Percentiles rank a stretch among this genome's conserved stretches.
These are phyloP conservation scores for Cryptosporidium sp. DNA, from an alignment of 169 alveolate genomes.

Conservation along the genomic window DNA sequence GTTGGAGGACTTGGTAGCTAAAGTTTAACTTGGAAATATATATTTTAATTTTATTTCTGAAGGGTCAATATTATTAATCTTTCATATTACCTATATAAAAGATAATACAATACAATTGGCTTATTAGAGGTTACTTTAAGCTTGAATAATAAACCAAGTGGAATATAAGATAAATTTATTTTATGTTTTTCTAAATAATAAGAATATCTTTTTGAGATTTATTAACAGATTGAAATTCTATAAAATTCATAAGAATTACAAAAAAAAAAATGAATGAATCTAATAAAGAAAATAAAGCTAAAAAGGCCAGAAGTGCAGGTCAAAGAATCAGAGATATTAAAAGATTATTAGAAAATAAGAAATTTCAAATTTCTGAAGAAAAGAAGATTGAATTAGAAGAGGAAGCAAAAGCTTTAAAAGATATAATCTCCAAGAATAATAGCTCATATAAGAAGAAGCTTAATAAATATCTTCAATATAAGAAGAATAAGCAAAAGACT, in stretches of 20 bases:
- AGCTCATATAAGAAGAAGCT: constrained; percentile 29
- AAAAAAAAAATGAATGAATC: not conserved
- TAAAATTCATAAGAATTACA: not conserved
- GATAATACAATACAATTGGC: not conserved
- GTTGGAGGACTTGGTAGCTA: not conserved
- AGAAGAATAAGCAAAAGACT: constrained; percentile 46
- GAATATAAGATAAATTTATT: too few relatives aligned
- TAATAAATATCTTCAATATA: constrained; percentile 29
- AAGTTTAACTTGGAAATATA: not conserved
- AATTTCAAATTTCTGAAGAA: constrained; percentile 18
- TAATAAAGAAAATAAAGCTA: not conserved
- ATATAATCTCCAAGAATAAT: not conserved
- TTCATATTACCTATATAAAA: too few relatives aligned
- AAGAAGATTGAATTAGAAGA: constrained; percentile 10
- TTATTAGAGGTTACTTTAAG: too few relatives aligned
- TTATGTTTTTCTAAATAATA: too few relatives aligned
- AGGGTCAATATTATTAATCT: too few relatives aligned
- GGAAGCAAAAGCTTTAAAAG: constrained; percentile 6
- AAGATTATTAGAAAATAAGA: constrained; percentile 29
- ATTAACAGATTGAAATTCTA: not conserved
- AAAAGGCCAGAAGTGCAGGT: not conserved
- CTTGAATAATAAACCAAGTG: too few relatives aligned
- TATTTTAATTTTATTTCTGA: too few relatives aligned
- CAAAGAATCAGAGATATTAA: constrained; percentile 53
- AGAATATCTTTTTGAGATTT: not conserved